These are phyloP conservation scores for Pestalotiopsis sp. DNA, from an alignment of 2,329 filamentous ascomycete genomes.

Conservation along the genomic window DNA sequence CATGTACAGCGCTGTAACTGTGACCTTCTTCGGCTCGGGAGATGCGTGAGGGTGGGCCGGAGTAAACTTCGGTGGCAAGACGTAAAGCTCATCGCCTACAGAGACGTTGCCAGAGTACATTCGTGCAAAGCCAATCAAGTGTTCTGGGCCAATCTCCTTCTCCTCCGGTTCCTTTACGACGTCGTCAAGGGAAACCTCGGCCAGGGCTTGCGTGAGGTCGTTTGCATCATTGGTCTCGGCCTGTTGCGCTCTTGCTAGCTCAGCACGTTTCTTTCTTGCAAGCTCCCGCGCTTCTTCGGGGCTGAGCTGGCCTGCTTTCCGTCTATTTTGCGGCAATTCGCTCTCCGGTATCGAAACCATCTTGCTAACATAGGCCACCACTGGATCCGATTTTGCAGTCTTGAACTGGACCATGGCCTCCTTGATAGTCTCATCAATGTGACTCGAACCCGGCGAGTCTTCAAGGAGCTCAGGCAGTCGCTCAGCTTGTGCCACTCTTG, in stretches of 20 bases:
- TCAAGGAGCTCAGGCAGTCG: constrained; percentile 80
- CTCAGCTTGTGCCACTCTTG: constrained; percentile 75
- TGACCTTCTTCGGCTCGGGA: constrained; percentile 80
- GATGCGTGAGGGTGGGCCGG: constrained; percentile 73
- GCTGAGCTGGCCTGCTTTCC: constrained; percentile 71
- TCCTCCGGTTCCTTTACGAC: constrained; percentile 48
- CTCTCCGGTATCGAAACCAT: constrained; percentile 96
- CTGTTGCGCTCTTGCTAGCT: constrained; percentile 80
- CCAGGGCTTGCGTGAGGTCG: constrained; percentile 63
- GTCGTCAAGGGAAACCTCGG: constrained; percentile 61
- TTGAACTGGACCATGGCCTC: constrained; percentile 85
- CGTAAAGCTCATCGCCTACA: constrained; percentile 89
- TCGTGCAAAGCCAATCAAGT: constrained; percentile 91
- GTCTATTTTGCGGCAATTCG: constrained; percentile 85
- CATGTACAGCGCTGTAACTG: constrained; percentile 86
- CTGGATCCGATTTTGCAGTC: constrained; percentile 68
- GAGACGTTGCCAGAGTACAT: constrained; percentile 89
- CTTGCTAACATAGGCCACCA: constrained; percentile 96
- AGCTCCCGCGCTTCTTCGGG: constrained; percentile 90
- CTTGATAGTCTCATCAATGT: constrained; percentile 70
- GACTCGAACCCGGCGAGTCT: constrained; percentile 74
- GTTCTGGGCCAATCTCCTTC: constrained; percentile 73
- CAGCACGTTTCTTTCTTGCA: constrained; percentile 84
- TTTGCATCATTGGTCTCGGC: constrained; percentile 54
- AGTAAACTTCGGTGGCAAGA: constrained; percentile 90